Conservation (phyloP, 306 rosid genomes). For the Dalbergia cochinchinensis region DNA sequence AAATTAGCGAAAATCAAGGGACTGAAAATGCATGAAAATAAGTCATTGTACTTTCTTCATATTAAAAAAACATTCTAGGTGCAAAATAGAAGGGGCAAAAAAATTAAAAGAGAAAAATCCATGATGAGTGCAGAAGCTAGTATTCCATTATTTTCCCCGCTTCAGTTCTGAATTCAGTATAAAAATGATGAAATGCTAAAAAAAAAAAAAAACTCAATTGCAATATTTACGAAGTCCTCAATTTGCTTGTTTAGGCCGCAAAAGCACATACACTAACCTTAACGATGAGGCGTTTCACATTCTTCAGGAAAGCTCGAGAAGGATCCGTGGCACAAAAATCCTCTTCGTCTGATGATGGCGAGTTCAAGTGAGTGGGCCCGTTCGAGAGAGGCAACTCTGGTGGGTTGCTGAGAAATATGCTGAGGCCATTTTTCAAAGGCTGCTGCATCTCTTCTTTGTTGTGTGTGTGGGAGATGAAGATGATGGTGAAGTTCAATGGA, state of each 20-base stretch:
- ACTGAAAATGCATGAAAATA: not conserved
- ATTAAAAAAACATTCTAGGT: too few species aligned
- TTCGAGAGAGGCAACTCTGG: constrained; percentile 10
- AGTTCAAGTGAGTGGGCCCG: constrained; percentile 37
- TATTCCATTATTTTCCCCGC: not conserved
- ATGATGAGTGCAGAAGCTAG: not conserved
- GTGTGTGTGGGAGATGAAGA: not conserved
- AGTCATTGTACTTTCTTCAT: too few species aligned
- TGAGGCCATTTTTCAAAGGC: not conserved
- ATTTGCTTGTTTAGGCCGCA: not conserved
- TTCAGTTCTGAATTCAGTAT: not conserved
- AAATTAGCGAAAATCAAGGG: too few species aligned
- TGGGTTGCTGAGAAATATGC: not conserved
- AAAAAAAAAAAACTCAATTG: not conserved
- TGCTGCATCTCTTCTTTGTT: not conserved
- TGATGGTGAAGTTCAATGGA: not conserved
- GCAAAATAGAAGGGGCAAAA: not conserved
- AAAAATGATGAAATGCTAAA: not conserved
- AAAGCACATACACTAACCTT: constrained; percentile 53
- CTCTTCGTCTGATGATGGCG: not conserved
- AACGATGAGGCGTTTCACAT: constrained; percentile 68
- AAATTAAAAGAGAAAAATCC: not conserved
- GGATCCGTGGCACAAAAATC: constrained; percentile 58
- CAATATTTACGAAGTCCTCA: not conserved
- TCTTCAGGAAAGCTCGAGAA: constrained; percentile 65